Percentiles rank a stretch among this genome's conserved stretches.
These are phyloP conservation scores for Leccinum griseonigrum DNA, from an alignment of 1,284 basidiomycete species.

Conservation along the genomic window DNA sequence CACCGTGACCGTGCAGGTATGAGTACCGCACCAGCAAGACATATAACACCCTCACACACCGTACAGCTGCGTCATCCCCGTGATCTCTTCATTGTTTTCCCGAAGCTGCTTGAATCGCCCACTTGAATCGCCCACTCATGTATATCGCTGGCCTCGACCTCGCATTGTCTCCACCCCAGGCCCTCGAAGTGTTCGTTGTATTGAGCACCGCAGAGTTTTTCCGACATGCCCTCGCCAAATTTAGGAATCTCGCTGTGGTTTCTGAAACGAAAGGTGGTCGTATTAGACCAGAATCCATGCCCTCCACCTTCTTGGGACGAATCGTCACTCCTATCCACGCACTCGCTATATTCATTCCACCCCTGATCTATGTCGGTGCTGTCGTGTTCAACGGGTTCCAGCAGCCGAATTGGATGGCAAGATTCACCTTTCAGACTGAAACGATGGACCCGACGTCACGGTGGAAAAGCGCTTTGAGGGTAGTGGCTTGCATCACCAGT, in stretches of 20 bases:
- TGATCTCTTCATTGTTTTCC: too few species aligned
- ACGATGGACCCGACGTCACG: not conserved
- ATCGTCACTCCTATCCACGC: slow-evolving; percentile 27
- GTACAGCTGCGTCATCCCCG: not conserved
- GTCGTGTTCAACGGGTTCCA: slow-evolving; percentile 23
- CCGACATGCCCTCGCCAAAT: not conserved
- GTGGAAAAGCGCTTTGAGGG: slow-evolving; percentile 7
- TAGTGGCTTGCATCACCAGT: slow-evolving; percentile 16
- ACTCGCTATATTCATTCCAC: slow-evolving; percentile 13
- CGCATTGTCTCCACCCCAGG: slow-evolving; percentile 15
- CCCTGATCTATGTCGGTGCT: slow-evolving; percentile 21
- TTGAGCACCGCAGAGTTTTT: slow-evolving; percentile 14
- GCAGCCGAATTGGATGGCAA: slow-evolving; percentile 29
- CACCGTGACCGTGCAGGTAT: not conserved
- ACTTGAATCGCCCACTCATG: slow-evolving; percentile 11
- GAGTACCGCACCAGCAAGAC: slow-evolving; percentile 4
- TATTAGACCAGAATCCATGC: slow-evolving; percentile 20
- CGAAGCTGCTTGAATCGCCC: not conserved
- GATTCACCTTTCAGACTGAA: slow-evolving; percentile 15
- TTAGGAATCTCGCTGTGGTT: not conserved
- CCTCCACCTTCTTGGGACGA: slow-evolving; percentile 17
- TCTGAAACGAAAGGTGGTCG: slow-evolving; percentile 23
- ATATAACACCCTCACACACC: not conserved
- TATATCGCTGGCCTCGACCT: slow-evolving; percentile 19
- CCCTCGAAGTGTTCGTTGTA: slow-evolving; percentile 24